Evolutionary conservation across 306 rosid species (phyloP).

Genomic region (Vicia villosa): DNA sequence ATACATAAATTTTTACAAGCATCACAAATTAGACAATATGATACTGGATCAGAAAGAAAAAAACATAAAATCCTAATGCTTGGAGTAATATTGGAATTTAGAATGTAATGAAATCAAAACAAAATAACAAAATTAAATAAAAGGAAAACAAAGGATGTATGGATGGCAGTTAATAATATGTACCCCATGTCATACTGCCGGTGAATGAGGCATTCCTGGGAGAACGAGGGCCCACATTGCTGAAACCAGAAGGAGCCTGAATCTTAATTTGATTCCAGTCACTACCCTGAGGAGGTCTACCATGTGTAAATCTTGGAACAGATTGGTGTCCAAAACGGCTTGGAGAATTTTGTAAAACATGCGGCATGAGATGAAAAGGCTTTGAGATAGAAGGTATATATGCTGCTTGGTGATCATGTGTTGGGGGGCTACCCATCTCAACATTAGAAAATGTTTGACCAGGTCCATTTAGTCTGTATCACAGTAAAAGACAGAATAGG

Average conservation of each 20-base stretch:
- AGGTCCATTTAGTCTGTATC: slow-evolving; percentile 71
- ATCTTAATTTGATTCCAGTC: slow-evolving; percentile 85
- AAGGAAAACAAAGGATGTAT: slow-evolving; percentile 19
- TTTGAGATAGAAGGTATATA: slow-evolving; percentile 59
- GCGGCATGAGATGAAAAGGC: slow-evolving; percentile 76
- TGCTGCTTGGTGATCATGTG: slow-evolving; percentile 62
- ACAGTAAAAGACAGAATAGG: slow-evolving; percentile 29
- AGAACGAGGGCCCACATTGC: slow-evolving; percentile 71
- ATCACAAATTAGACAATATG: neutral
- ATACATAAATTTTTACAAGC: neutral
- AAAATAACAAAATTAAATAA: neutral
- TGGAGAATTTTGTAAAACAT: slow-evolving; percentile 73
- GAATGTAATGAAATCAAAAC: slow-evolving; percentile 6
- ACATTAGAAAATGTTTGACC: slow-evolving; percentile 63
- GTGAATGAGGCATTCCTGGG: slow-evolving; percentile 71
- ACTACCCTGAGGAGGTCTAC: slow-evolving; percentile 61
- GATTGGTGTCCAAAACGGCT: slow-evolving; percentile 93
- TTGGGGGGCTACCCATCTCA: slow-evolving; percentile 74
- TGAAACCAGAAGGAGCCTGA: slow-evolving; percentile 66
- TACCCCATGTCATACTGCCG: slow-evolving; percentile 90
- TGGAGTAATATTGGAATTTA: slow-evolving; percentile 15
- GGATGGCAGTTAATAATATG: slow-evolving; percentile 35
- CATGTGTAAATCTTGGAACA: slow-evolving; percentile 65
- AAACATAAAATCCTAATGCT: neutral
- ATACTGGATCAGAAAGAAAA: neutral